These are phyloP conservation scores for Pseudocercospora vitis DNA, from an alignment of 2,329 filamentous ascomycete species.

Conservation along the genomic window DNA sequence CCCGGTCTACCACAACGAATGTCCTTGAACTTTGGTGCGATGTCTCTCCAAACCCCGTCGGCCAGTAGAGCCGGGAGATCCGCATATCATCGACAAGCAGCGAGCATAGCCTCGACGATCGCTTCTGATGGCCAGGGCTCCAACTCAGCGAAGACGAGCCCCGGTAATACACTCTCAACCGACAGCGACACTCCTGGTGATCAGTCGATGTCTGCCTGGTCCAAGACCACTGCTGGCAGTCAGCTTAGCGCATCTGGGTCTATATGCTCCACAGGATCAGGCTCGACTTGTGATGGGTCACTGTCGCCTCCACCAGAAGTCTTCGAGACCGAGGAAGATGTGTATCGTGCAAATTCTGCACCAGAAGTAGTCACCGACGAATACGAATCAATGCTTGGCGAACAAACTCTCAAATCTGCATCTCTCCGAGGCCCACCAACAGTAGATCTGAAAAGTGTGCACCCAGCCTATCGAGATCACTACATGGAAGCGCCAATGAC, in stretches of 20 bases:
- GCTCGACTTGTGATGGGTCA: neutral
- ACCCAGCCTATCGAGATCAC: neutral
- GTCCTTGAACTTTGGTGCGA: neutral
- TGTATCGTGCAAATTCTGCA: neutral
- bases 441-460: neutral
- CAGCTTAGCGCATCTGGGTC: neutral
- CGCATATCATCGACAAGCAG: neutral
- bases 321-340: slow-evolving; percentile 1
- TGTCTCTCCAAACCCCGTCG: neutral
- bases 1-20: neutral
- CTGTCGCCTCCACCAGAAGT: neutral
- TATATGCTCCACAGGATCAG: neutral
- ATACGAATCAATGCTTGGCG: slow-evolving; percentile 4
- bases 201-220: neutral
- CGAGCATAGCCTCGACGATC: neutral
- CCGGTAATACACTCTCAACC: neutral
- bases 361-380: slow-evolving; percentile 4
- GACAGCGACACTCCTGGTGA: neutral
- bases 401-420: neutral
- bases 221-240: neutral
- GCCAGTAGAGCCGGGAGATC: neutral
- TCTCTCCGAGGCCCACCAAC: neutral
- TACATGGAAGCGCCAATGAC: slow-evolving; percentile 2
- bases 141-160: neutral
- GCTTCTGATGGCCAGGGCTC: slow-evolving; percentile 1